Percentiles rank a stretch among this genome's conserved stretches.
Evolutionary conservation across 805 yeast species (phyloP).

Genomic region (Yamadazyma olivae): DNA sequence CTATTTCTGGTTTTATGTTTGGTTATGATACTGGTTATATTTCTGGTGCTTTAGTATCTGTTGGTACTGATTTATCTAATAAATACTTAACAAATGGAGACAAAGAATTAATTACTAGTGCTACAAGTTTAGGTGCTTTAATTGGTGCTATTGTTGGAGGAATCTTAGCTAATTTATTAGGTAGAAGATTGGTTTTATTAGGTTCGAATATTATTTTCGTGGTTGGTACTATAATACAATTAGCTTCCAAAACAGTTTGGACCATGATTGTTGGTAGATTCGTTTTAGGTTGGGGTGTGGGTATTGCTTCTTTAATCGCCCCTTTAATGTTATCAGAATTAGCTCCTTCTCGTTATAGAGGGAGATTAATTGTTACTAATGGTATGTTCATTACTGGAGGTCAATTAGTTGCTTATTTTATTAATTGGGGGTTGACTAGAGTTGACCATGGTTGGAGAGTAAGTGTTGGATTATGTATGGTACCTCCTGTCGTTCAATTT

Average conservation of each 20-base stretch:
- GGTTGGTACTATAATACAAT: constrained; percentile 81
- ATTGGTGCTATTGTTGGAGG: constrained; percentile 81
- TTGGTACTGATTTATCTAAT: constrained; percentile 69
- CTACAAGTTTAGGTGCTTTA: constrained; percentile 92
- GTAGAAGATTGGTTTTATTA: constrained; percentile 82
- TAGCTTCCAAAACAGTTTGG: constrained; percentile 80
- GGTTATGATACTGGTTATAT: constrained; percentile 98
- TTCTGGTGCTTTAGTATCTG: constrained; percentile 85
- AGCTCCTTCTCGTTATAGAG: constrained; percentile 90
- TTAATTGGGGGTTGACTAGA: constrained; percentile 79
- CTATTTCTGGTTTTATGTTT: constrained; percentile 93
- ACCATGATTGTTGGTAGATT: constrained; percentile 90
- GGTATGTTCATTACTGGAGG: constrained; percentile 93
- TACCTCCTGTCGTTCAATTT: constrained; percentile 82
- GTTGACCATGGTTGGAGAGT: constrained; percentile 90
- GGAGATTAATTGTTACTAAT: constrained; percentile 84
- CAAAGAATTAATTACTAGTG: constrained; percentile 88
- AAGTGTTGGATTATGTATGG: constrained; percentile 83
- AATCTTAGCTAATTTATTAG: constrained; percentile 72
- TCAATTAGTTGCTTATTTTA: constrained; percentile 89
- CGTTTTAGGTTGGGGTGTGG: constrained; percentile 95
- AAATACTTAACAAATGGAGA: constrained; percentile 66
- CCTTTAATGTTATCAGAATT: constrained; percentile 90
- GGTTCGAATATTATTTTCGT: constrained; percentile 79
- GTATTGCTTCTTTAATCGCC: constrained; percentile 90